Conservation (phyloP, 305 asterid species). For the Solanum hybrid region DNA sequence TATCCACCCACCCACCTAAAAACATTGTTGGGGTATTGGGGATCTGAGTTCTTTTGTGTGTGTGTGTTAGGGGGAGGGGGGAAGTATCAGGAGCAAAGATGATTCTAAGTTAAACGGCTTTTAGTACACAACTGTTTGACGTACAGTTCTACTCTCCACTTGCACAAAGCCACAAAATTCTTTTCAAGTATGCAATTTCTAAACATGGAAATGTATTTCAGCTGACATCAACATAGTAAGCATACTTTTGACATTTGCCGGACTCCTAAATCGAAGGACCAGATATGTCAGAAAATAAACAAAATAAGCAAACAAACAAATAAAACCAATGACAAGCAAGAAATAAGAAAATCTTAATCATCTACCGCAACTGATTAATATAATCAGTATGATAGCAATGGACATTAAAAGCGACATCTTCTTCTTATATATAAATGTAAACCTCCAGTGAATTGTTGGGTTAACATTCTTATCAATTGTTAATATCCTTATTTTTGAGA, state of each 20-base stretch:
- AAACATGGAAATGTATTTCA: background rate
- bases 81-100: background rate
- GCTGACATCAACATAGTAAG: background rate
- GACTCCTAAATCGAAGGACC: background rate
- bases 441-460: background rate
- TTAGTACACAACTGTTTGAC: background rate
- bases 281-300: background rate
- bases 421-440: background rate
- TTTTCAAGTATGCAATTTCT: background rate
- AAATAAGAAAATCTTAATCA: background rate
- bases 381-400: background rate
- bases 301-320: background rate
- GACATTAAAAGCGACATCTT: background rate
- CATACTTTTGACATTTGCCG: background rate
- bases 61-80: background rate
- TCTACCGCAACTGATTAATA: background rate
- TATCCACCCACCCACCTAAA: background rate
- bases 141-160: background rate
- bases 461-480: background rate
- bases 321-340: background rate
- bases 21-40: background rate
- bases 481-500: background rate
- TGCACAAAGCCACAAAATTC: background rate
- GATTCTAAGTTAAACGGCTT: background rate
- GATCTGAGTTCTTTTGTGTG: background rate